Evolutionary conservation across 306 rosid species (phyloP), one percentile per base, ranked within the genome.

Genomic region (Vicia villosa): DNA sequence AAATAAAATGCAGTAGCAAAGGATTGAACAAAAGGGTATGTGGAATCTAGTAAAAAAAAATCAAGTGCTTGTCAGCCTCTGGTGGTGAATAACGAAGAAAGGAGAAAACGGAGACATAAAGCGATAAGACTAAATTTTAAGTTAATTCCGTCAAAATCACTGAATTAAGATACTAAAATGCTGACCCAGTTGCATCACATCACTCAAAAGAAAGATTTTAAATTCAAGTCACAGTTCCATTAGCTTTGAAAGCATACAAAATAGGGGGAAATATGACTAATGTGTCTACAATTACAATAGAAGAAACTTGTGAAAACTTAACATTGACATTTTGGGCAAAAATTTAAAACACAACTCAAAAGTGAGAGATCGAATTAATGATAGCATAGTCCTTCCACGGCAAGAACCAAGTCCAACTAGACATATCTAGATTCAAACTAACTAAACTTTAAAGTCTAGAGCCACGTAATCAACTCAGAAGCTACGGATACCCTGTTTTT

Each of bases 271-370:
- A 58, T 58, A 15, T 15, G 64, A n/a, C 43, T 16, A 59, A 59
- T 34, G 45, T 15, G 6, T 15, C 26, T 34, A 34, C 65, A 34
- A 13, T 5, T 62, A 17, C 49, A 38, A 37, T 61, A 19, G 66
- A 40, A 37, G 2, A 60, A 15, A 61, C 28, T 36, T 61, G 14
- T 17, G 66, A 37, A 60, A 61, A 40, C 49, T 11, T 11, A 19
- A 62, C 7, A 11, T 38, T 61, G 17, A 17, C 47, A 36, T 17
- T 61, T 32, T 19, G 5, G 49, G 40, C 47, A 17, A 5, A 21
- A 62, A 38, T 38, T 62, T 62, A 62, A 62, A 62, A 62, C 50
- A 12, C 68, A 11, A 41, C 34, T 62, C 17, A 11, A 62, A 36
- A 38, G 17, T 37, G 21, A 62, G 8, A 59, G 10, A 34, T 8